Conservation (phyloP, 495 filamentous ascomycete species). For the Cercophora sp. region DNA sequence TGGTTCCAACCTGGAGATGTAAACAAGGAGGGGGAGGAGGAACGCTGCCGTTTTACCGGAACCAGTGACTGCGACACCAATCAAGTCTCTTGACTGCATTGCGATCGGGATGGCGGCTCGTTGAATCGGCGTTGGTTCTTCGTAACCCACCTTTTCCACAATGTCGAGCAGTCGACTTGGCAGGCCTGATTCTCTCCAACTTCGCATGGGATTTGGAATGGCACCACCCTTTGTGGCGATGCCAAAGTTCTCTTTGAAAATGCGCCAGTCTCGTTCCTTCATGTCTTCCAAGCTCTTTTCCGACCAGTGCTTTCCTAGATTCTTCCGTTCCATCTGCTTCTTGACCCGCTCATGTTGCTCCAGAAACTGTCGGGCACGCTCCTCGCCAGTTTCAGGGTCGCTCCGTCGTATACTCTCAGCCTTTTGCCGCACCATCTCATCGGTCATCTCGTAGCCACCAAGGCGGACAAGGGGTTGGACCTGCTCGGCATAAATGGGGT, state of each 20-base stretch:
- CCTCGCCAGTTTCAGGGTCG: constrained; percentile 74
- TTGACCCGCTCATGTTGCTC: constrained; percentile 63
- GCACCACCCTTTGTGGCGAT: constrained; percentile 85
- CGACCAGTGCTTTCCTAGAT: constrained; percentile 87
- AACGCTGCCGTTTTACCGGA: constrained; percentile 99
- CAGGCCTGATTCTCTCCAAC: constrained; percentile 81
- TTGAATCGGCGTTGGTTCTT: constrained; percentile 89
- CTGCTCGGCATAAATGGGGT: constrained; percentile 77
- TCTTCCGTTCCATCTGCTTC: constrained; percentile 73
- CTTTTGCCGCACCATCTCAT: constrained; percentile 67
- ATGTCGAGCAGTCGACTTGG: constrained; percentile 79
- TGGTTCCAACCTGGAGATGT: constrained; percentile 87
- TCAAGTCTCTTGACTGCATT: constrained; percentile 86
- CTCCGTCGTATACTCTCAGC: constrained; percentile 71
- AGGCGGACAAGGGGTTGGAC: constrained; percentile 65
- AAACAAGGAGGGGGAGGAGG: constrained; percentile 88
- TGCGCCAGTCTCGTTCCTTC: constrained; percentile 98
- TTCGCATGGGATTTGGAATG: constrained; percentile 95
- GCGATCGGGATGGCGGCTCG: constrained; percentile 95
- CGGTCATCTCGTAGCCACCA: constrained; percentile 75
- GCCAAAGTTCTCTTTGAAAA: constrained; percentile 99
- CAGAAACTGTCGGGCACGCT: constrained; percentile 74
- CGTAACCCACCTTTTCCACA: constrained; percentile 82
- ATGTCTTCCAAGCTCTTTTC: constrained; percentile 94
- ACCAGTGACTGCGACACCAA: constrained; percentile 97